Base-by-base conservation (phyloP, 2,329 filamentous ascomycete species). In the Zasmidium citrigriseum region DNA sequence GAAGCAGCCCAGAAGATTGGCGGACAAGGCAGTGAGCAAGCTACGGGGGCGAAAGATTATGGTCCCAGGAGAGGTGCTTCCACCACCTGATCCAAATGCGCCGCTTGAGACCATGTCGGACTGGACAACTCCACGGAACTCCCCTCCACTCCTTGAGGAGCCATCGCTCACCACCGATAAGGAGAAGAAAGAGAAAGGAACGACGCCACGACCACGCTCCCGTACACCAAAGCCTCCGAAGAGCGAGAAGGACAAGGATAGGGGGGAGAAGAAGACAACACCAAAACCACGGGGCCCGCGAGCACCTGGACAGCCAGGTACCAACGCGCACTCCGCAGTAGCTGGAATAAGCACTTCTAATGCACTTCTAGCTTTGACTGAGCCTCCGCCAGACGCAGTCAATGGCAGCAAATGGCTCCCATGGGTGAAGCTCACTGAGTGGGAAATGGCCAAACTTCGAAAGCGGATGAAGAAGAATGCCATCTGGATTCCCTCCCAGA, bases 401-500 rank as follows among this genome's bases (percentile, higher is more conserved):
- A 78, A 82, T 22, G 86, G 86, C 47, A 86, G 84, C 72, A 82
- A 82, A 67, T 82, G 83, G 73, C 75, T 82, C 60, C 86, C 86
- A 1, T 88, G 86, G 86, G 77, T 85, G 66, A 83, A 84, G 57
- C 74, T 88, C 61, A 88, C 86, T 2, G 85, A 87, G 64, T 88
- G 82, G 76, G 86, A 88, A 67, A 86, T 88, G 84, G 86, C 85
- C 4, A 84, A 86, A 62, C 80, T 95, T 7, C 81, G 90, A 60
- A 95, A 95, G 76, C 83, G 89, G 18, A 95, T 95, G 90, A 95
- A 95, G 82, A 95, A 95, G 80, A 95, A 95, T 69, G 89, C 90
- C 0, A 87, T 90, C 3, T 95, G 90, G 90, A 87, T 85, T 2
- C 90, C 90, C 0, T 93, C 89, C 62, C 89, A 91, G 67, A 93